Conservation (phyloP, 805 yeast species). For the Blastobotrys chiropterorum region DNA sequence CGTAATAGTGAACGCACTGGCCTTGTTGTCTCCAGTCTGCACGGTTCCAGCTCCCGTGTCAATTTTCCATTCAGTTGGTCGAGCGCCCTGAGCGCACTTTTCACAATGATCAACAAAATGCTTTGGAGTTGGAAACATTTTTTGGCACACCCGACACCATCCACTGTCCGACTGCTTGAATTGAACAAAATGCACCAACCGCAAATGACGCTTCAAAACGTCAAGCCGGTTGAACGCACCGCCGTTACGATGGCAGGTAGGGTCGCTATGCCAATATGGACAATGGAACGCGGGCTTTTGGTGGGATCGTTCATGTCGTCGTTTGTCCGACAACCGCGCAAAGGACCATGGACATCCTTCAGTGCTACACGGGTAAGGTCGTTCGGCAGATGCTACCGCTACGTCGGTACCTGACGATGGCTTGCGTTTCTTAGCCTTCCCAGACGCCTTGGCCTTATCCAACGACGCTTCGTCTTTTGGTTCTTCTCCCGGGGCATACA, state of each 20-base stretch:
- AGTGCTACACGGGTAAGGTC: conserved; percentile 33
- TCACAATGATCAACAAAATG: conserved; percentile 59
- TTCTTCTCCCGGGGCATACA: not conserved
- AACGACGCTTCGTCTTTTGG: conserved; percentile 1
- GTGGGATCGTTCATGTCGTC: conserved; percentile 64
- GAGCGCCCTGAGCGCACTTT: conserved; percentile 45
- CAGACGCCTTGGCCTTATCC: not conserved
- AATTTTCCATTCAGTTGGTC: conserved; percentile 26
- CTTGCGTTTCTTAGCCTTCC: conserved; percentile 7
- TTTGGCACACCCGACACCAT: conserved; percentile 60
- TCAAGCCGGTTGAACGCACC: conserved; percentile 72
- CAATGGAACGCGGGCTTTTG: conserved; percentile 61
- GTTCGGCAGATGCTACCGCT: conserved; percentile 17
- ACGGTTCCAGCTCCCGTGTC: conserved; percentile 5
- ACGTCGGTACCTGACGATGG: not conserved
- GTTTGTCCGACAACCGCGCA: conserved; percentile 59
- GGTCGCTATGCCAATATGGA: conserved; percentile 64
- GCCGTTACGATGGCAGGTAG: conserved; percentile 69
- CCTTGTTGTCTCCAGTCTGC: not conserved
- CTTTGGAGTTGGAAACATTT: conserved; percentile 48
- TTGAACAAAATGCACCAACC: conserved; percentile 59
- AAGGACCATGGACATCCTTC: conserved; percentile 62
- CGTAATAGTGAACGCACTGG: conserved; percentile 2
- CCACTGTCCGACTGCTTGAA: conserved; percentile 50
- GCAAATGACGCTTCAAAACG: conserved; percentile 66